phyloP scores from a whole-genome alignment of 2,329 filamentous ascomycete genomes.

The Claviceps arundinis region DNA sequence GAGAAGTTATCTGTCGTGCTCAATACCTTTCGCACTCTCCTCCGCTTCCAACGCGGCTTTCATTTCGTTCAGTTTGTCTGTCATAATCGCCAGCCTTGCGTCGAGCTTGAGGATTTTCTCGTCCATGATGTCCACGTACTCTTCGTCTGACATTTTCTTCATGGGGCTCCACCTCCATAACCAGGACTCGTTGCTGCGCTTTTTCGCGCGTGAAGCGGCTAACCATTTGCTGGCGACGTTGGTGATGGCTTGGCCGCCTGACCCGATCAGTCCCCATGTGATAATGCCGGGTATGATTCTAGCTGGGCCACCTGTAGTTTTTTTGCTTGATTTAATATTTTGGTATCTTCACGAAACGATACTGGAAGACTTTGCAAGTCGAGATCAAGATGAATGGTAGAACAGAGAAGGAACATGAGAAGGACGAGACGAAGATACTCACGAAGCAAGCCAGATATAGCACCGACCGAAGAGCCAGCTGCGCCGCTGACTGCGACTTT shows the following conservation, averaged over 20 bases:
- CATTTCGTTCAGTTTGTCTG: neutral
- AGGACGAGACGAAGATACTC: constrained; percentile 15
- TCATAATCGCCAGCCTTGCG: too few relatives aligned
- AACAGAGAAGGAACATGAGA: neutral
- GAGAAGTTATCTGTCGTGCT: too few relatives aligned
- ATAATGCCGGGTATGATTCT: constrained; percentile 39
- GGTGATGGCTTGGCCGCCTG: constrained; percentile 24
- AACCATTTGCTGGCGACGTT: constrained; percentile 23
- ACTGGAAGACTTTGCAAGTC: neutral
- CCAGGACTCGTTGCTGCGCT: constrained; percentile 26
- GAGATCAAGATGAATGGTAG: too few relatives aligned
- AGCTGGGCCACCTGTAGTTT: constrained; percentile 31
- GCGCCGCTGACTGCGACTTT: constrained; percentile 54
- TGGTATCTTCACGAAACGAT: neutral
- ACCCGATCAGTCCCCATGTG: constrained; percentile 31
- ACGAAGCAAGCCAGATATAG: constrained; percentile 44
- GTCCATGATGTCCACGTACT: constrained; percentile 57
- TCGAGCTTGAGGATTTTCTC: constrained; percentile 61
- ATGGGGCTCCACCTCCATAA: constrained; percentile 59
- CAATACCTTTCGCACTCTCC: neutral
- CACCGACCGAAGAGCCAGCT: constrained; percentile 56
- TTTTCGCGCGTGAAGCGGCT: constrained; percentile 15
- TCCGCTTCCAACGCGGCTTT: constrained; percentile 33
- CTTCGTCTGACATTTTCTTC: constrained; percentile 53
- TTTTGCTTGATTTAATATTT: neutral